Evolutionary conservation across 257 asterid genomes (phyloP).

Genomic region (Primulina huaijiensis): DNA sequence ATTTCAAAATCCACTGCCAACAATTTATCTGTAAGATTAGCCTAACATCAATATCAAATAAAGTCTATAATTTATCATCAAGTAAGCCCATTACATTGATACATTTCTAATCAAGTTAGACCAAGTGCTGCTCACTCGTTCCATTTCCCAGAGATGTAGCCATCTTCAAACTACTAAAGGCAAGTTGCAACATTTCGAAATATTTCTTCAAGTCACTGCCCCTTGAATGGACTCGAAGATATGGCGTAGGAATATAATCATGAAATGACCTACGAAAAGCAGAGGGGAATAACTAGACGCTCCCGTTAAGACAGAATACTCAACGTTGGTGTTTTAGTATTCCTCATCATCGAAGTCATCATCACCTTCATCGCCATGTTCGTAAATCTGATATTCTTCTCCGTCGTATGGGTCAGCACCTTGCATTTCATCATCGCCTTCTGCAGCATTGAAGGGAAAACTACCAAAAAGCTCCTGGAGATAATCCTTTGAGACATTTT

Average conservation of each 20-base stretch:
- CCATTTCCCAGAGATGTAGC: too few relatives aligned
- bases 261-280: neutral
- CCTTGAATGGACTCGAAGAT: neutral
- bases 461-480: conserved; percentile 88
- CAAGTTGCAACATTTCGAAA: too few relatives aligned
- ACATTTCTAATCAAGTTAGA: too few relatives aligned
- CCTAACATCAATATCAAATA: too few relatives aligned
- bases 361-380: conserved; percentile 61
- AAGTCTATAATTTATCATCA: too few relatives aligned
- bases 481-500: conserved; percentile 60
- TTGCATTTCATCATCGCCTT: conserved; percentile 38
- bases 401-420: conserved; percentile 45
- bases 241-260: neutral
- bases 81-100: too few relatives aligned
- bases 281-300: conserved; percentile 13
- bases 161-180: too few relatives aligned
- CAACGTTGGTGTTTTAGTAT: conserved; percentile 22
- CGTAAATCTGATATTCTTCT: conserved; percentile 73
- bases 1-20: too few relatives aligned
- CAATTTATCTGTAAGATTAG: too few relatives aligned
- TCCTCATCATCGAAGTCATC: conserved; percentile 60
- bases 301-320: too few relatives aligned
- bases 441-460: conserved; percentile 49
- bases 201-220: too few relatives aligned
- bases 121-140: too few relatives aligned